Conservation (phyloP, 768 basidiomycete species). For the Xerocomus potaroensis region DNA sequence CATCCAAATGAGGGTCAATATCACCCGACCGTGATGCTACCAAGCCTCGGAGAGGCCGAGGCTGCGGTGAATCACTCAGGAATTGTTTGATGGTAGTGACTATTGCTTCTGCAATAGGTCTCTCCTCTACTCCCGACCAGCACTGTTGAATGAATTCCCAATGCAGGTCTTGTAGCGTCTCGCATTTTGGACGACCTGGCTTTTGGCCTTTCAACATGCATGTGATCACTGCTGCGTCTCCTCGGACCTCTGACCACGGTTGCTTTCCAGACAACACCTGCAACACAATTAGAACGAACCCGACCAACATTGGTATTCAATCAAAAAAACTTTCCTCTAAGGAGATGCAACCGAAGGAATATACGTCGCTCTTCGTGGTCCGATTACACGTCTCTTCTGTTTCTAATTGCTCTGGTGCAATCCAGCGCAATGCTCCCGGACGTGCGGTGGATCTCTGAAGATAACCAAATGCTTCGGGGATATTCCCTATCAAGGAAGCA, state of each 20-base stretch:
- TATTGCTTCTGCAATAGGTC: neutral
- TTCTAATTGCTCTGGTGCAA: conserved; percentile 33
- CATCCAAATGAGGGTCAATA: neutral
- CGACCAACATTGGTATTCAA: no score
- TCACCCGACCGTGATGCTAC: neutral
- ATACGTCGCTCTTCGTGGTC: conserved; percentile 13
- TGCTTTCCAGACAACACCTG: no score
- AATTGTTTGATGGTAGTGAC: neutral
- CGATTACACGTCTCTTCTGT: conserved; percentile 5
- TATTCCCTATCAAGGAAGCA: conserved; percentile 19
- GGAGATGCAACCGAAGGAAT: conserved; percentile 26
- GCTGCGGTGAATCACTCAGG: neutral
- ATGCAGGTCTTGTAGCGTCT: neutral
- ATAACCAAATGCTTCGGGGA: conserved; percentile 6
- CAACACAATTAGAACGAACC: no score
- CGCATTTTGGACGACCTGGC: neutral
- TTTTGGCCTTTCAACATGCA: neutral
- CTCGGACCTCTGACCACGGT: no score
- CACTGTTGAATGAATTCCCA: neutral
- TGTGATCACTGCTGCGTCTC: neutral
- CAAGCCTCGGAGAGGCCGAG: neutral
- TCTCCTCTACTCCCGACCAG: neutral
- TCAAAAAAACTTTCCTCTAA: conserved; percentile 14
- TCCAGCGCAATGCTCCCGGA: conserved; percentile 38
- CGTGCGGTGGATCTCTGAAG: conserved; percentile 26